A percentile compares a stretch with the other conserved stretches of the same genome.
Conservation (phyloP, 1,284 basidiomycete genomes). For the Flammula alnicola region DNA sequence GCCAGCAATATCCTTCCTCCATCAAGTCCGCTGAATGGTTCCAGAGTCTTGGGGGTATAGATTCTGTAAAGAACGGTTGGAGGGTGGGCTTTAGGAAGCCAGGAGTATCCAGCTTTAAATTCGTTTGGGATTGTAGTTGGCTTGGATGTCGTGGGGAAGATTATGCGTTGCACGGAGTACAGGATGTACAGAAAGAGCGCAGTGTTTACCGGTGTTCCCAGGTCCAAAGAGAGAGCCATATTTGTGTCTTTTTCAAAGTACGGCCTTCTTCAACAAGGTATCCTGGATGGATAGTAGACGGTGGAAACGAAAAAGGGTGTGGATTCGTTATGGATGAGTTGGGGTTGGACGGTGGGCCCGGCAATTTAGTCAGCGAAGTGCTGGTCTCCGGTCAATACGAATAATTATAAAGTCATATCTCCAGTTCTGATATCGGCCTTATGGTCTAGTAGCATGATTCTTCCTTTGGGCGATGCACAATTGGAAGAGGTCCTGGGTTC, state of each 20-base stretch:
- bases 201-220: conserved; percentile 75
- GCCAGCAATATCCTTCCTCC: conserved; percentile 81
- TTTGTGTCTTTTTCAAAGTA: too few relatives aligned
- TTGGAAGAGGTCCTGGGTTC: conserved; percentile 32
- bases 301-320: background rate
- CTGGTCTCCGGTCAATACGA: too few relatives aligned
- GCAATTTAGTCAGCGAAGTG: too few relatives aligned
- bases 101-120: conserved; percentile 83
- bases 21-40: conserved; percentile 69
- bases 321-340: background rate
- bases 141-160: conserved; percentile 65
- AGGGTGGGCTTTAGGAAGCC: conserved; percentile 83
- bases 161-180: conserved; percentile 74
- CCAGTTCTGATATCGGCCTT: conserved; percentile 21
- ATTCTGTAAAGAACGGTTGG: conserved; percentile 76
- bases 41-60: conserved; percentile 78
- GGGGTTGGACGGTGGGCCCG: too few relatives aligned
- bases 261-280: too few relatives aligned
- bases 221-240: conserved; percentile 45
- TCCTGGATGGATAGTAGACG: background rate
- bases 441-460: conserved; percentile 35
- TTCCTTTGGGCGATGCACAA: conserved; percentile 24
- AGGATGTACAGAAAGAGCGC: conserved; percentile 78
- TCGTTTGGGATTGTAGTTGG: conserved; percentile 61
- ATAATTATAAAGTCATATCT: background rate